A percentile compares a stretch with the other conserved stretches of the same genome.
Conservation (phyloP, 345 rosid genomes). For the Brassica carinata region DNA sequence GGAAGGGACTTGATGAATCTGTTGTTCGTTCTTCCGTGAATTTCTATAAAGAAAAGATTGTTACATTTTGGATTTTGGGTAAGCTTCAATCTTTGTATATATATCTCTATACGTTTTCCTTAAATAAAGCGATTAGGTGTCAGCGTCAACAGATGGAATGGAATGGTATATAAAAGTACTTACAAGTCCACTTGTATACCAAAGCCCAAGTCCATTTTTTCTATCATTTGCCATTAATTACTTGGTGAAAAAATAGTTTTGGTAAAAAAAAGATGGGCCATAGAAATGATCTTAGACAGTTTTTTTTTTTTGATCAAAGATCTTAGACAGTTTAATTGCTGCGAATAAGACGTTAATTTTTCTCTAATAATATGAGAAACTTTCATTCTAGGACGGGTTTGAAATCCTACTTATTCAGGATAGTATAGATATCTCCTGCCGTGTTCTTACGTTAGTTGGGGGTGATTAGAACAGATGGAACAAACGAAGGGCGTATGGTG, state of each 20-base stretch:
- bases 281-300: not conserved
- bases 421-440: not conserved
- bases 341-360: not conserved
- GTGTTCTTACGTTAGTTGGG: not conserved
- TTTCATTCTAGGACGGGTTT: not conserved
- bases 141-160: slow-evolving; percentile 9
- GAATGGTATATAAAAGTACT: not conserved
- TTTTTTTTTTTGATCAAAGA: too few species aligned
- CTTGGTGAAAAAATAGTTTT: not conserved
- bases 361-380: not conserved
- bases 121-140: slow-evolving; percentile 23
- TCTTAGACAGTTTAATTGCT: too few species aligned
- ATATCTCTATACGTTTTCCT: slow-evolving; percentile 12
- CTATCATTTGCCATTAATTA: not conserved
- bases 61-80: not conserved
- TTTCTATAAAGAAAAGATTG: slow-evolving; percentile 13
- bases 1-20: slow-evolving; percentile 30
- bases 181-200: slow-evolving; percentile 6
- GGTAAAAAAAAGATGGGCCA: not conserved
- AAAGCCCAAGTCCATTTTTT: not conserved
- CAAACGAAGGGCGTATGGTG: not conserved
- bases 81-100: not conserved
- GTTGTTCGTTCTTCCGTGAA: slow-evolving; percentile 29
- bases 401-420: not conserved
- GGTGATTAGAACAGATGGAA: not conserved